Percentiles rank a stretch among this genome's conserved stretches.
Conservation (phyloP, 768 basidiomycete species). For the Podaxis sp. region DNA sequence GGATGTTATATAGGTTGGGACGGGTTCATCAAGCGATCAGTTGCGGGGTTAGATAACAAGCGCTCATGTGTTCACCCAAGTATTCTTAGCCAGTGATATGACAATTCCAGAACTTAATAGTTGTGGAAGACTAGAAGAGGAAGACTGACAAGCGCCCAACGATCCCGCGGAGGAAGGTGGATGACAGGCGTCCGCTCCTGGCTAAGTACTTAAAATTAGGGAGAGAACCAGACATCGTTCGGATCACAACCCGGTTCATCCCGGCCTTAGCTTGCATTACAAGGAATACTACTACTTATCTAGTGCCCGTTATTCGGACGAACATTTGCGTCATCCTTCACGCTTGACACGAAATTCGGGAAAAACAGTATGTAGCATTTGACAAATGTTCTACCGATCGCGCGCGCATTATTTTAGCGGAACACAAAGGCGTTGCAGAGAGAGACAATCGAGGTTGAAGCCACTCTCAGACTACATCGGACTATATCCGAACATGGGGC, state of each 20-base stretch:
- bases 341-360: too few species aligned
- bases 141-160: neutral
- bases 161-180: neutral
- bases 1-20: neutral
- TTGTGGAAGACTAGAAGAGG: neutral
- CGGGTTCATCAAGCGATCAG: constrained; percentile 8
- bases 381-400: too few species aligned
- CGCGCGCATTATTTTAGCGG: too few species aligned
- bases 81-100: neutral
- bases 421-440: too few species aligned
- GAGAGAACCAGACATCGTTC: neutral
- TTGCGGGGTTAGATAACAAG: neutral
- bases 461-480: too few species aligned
- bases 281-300: neutral
- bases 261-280: neutral
- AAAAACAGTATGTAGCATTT: too few species aligned
- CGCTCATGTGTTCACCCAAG: neutral
- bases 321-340: too few species aligned
- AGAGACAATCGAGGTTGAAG: too few species aligned
- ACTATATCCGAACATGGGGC: too few species aligned
- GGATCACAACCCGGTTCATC: neutral
- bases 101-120: neutral
- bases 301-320: too few species aligned
- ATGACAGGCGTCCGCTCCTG: too few species aligned
- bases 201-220: too few species aligned